phyloP scores from a whole-genome alignment of 129 eudicot species.

The Oenanthe sinensis region DNA sequence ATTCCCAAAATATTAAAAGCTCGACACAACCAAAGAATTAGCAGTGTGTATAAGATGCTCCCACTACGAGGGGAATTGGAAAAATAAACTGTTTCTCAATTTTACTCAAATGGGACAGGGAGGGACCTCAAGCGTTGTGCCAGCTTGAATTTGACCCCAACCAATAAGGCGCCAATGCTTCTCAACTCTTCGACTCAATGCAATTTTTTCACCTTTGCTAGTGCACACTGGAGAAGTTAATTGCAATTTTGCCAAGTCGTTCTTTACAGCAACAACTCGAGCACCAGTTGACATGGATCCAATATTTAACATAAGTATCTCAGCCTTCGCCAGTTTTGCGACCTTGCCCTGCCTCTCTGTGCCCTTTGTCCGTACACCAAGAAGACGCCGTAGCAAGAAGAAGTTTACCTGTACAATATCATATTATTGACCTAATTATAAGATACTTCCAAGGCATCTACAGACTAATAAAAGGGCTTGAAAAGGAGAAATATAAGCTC shows the following conservation, averaged over 20 bases:
- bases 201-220: conserved; percentile 93
- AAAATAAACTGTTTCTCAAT: neutral
- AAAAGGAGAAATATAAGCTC: neutral
- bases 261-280: conserved; percentile 86
- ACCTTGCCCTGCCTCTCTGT: conserved; percentile 91
- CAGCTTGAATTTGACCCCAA: conserved; percentile 98
- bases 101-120: conserved; percentile 67
- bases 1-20: neutral
- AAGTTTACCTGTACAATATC: conserved; percentile 58
- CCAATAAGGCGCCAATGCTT: conserved; percentile 99
- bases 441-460: neutral
- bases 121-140: conserved; percentile 78
- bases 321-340: conserved; percentile 65
- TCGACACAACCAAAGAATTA: neutral
- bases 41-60: neutral
- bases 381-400: conserved; percentile 71
- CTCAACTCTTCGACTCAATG: conserved; percentile 85
- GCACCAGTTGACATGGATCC: conserved; percentile 99
- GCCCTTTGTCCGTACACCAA: conserved; percentile 97
- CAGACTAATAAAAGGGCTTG: neutral
- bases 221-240: conserved; percentile 95
- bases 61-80: neutral
- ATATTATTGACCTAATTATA: neutral
- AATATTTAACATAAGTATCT: conserved; percentile 87
- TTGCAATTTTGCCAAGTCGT: conserved; percentile 88